Base-by-base conservation (phyloP, 176 grass and related monocot genomes). In the Rhynchospora tenuis region DNA sequence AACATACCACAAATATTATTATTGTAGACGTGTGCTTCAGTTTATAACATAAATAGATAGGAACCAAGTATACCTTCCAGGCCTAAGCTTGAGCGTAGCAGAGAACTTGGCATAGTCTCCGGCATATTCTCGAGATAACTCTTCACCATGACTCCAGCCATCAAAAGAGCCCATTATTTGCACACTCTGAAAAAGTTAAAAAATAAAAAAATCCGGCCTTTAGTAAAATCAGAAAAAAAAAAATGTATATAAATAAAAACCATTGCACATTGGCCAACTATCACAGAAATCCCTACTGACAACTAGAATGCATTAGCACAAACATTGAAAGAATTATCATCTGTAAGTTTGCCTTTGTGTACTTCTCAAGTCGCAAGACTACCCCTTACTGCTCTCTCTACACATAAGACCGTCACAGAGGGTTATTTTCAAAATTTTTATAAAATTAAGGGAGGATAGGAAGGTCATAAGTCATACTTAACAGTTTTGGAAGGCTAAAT, bases 141-240 rank as follows among this genome's bases (percentile, higher is more conserved):
- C 38, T 88, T 91, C 96, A 24, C 96, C 96, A 61, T 91, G 44
- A 28, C 87, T 87, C 96, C 96, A 98, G 17, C 96, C 93, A 16
- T 98, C 96, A 29, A 95, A 98, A 67, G 96, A 93, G 11, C 96
- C 96, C 91, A 93, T 98, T 70, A 98, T 89, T 90, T 95, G 96
- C 45, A 95, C 92, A 81, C 89, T 88, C 93, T 98, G 66, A 31
- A 33, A 69, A 67, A 13, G 3, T 38, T 38, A 38, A 38, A 38
- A 4, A 38, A 38, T 38, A 38, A 38, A 7, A 79, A 3, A 13
- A 17, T 50, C 59, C 11, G 1, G 10, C 13, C 55, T 50, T 76
- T 28, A 54, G 24, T 29, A 55, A 55, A 76, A 17, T 28, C 29
- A 2, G 48, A 12, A 51, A 51, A 51, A 51, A 8, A 38, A 38